A percentile compares a stretch with the other conserved stretches of the same genome.
Evolutionary conservation across 345 rosid species (phyloP).

Genomic region (Ailanthus altissimus): DNA sequence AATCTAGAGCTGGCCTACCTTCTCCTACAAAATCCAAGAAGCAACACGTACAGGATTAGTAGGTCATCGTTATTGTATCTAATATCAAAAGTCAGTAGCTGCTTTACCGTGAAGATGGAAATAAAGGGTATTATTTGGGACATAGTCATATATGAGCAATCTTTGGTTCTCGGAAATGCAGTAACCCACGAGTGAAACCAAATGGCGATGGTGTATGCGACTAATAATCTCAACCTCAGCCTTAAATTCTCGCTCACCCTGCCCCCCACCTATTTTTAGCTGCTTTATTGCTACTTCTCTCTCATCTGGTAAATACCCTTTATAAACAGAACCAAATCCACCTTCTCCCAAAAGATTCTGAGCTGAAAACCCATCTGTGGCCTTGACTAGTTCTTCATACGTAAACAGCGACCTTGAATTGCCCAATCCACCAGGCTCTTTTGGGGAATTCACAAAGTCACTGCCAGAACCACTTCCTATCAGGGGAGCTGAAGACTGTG

Average conservation of each 20-base stretch:
- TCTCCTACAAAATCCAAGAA: slow-evolving; percentile 44
- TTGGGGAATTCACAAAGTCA: slow-evolving; percentile 44
- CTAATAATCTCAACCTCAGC: slow-evolving; percentile 94
- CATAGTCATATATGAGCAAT: slow-evolving; percentile 85
- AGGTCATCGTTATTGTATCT: slow-evolving; percentile 15
- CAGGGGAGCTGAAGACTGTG: slow-evolving; percentile 64
- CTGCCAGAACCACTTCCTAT: slow-evolving; percentile 64
- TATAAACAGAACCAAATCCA: slow-evolving; percentile 87
- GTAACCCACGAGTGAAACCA: slow-evolving; percentile 93
- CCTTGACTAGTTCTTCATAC: slow-evolving; percentile 68
- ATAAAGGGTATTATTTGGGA: slow-evolving; percentile 80
- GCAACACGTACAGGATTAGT: slow-evolving; percentile 6
- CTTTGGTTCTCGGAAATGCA: slow-evolving; percentile 79
- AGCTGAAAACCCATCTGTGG: slow-evolving; percentile 76
- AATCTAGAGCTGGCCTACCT: slow-evolving; percentile 63
- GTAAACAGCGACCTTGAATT: slow-evolving; percentile 72
- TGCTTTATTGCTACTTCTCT: slow-evolving; percentile 90
- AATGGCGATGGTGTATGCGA: slow-evolving; percentile 89
- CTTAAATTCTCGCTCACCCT: slow-evolving; percentile 92
- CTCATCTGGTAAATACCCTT: slow-evolving; percentile 82
- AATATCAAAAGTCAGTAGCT: slow-evolving; percentile 22
- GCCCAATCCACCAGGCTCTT: slow-evolving; percentile 69
- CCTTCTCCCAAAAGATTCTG: slow-evolving; percentile 91
- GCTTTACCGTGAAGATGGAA: slow-evolving; percentile 91
- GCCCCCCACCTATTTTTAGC: slow-evolving; percentile 77